Base-by-base conservation (phyloP, 139 green algal species). In the Micromonas pusilla region DNA sequence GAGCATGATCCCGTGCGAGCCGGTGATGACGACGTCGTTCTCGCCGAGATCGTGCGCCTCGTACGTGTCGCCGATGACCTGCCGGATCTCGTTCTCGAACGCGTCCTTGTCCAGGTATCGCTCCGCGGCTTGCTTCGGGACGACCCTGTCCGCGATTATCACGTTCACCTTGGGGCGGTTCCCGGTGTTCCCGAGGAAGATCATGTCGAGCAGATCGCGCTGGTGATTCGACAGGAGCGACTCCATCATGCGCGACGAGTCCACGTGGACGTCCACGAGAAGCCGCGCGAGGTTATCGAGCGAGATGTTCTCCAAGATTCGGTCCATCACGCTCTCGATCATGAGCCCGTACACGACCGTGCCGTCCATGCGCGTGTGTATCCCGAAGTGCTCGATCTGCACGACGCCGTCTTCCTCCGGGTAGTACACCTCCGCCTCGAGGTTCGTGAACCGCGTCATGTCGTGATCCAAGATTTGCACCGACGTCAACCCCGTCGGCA, bases 381-480 rank as follows among this genome's bases (percentile, higher is more conserved):
- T 81, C 1, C 76, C 76, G 53, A 81, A 81, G n/a, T 76, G 39
- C 52, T 81, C 76, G 6, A 81, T 60, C 66, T 81, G 76, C 1
- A 81, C 66, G 52, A 81, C 57, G 52, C 76, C 76, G 2, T 81
- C 76, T 31, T 81, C 76, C 66, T 81, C 76, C 6, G 76, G 76
- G 52, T 70, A 81, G 76, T 81, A 45, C 66, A 81, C 76, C 67
- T 81, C 65, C 25, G 76, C 76, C 66, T 81, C 76, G 66, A 81
- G 57, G 76, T 81, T 81, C 37, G 66, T 66, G 30, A 76, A 81
- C 23, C 38, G 39, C n/a, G 66, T 76, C 26, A 68, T 38, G 52
- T 81, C 76, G 39, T 81, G 60, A 57, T 81, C 76, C 39, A 81
- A 25, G 36, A 81, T 74, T 25, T 16, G 20, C 28, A 81, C 76